Base-by-base conservation (phyloP, 768 basidiomycete species). In the Chlorophyllum brunneum region DNA sequence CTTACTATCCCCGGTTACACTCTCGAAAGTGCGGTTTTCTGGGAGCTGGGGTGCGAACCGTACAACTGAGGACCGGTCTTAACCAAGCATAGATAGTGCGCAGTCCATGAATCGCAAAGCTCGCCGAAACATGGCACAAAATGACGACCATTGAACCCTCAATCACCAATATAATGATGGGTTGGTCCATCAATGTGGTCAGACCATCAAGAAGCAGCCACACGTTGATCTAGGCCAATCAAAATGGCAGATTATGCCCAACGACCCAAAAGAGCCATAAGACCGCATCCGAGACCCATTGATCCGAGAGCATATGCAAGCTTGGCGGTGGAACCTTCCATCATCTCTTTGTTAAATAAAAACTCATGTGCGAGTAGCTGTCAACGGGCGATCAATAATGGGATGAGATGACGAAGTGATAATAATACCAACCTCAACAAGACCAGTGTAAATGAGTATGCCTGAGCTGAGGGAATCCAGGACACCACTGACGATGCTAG, bases 331-430 rank as follows among this genome's bases (percentile, higher is more conserved):
- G 83, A 81, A 3, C 79, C 79, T n/a, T 80, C 74, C 65, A 86
- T 81, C 86, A 94, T 91, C 52, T 90, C 81, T 54, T 84, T 81
- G 72, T 83, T 93, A 71, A 95, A 93, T 34, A 98, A 63, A 69
- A 98, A 97, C 62, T 98, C 95, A 64, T 97, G 95, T 1, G 92
- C 95, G 39, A 98, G 77, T 0, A 97, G 78, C 85, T 88, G 56
- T n/a, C 16, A 34, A 63, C 10, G 27, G 20, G 10, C 23, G 26
- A 30, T 40, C 29, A 37, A 38, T 16, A 42, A 50, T 11, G 48
- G 40, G 33, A 8, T 53, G 10, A 27, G 53, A 22, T 7, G 13
- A 3, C n/a, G n/a, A 27, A 22, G 20, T 13, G 30, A 31, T 38
- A 3, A 9, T 13, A 37, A 18, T 18, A 59, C 73, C 30, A 55